Conservation (phyloP, 1,284 basidiomycete genomes). For the Phellopilus nigrolimitatus region DNA sequence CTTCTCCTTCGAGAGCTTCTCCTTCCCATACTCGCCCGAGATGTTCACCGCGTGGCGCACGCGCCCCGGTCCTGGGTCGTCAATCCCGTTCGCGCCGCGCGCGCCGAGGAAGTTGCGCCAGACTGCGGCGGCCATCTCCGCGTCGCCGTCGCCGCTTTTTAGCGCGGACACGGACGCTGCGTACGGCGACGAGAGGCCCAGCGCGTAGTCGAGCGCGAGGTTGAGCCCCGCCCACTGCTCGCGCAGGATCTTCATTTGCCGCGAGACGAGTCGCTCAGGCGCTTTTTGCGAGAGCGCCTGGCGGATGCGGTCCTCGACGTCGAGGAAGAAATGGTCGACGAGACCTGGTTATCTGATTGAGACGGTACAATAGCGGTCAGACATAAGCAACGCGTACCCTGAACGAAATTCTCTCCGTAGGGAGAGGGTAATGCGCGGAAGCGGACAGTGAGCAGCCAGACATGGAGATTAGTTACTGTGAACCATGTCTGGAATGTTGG, state of each 20-base stretch:
- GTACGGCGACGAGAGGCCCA: constrained; percentile 37
- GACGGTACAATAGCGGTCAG: not conserved
- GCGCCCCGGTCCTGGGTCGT: constrained; percentile 32
- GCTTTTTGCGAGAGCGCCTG: constrained; percentile 58
- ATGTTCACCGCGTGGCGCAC: constrained; percentile 49
- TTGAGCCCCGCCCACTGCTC: constrained; percentile 90
- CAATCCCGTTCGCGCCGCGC: constrained; percentile 64
- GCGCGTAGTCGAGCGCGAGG: constrained; percentile 77
- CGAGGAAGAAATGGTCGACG: constrained; percentile 94
- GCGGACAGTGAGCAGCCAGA: constrained; percentile 87
- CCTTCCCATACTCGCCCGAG: constrained; percentile 54
- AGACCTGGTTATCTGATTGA: constrained; percentile 37
- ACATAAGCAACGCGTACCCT: constrained; percentile 36
- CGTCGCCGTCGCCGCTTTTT: constrained; percentile 48
- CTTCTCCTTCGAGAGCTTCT: constrained; percentile 43
- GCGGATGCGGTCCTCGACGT: constrained; percentile 89
- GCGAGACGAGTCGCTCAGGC: constrained; percentile 77
- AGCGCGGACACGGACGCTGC: not conserved
- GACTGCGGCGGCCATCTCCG: constrained; percentile 79
- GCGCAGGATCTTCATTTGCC: constrained; percentile 89
- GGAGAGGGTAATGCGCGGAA: constrained; percentile 77
- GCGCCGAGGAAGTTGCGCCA: constrained; percentile 92
- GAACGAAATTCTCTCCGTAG: constrained; percentile 61
- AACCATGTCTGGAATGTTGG: constrained; percentile 98
- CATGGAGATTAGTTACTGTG: constrained; percentile 89